Evolutionary conservation across 2,329 filamentous ascomycete species (phyloP).

Genomic region (Chalara sp.): DNA sequence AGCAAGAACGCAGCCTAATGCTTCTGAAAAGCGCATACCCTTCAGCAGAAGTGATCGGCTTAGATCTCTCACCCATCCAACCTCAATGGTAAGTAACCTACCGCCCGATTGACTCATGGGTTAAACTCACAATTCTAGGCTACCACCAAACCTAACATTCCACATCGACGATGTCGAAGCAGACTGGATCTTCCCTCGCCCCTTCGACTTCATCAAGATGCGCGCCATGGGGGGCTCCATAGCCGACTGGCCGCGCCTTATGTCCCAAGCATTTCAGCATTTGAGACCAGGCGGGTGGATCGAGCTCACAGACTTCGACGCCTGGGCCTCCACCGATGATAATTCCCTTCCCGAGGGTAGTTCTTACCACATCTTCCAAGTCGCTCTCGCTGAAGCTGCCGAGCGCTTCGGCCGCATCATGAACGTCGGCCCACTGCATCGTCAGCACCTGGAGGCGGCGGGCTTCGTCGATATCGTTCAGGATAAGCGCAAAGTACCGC

Average conservation of each 20-base stretch:
- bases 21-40: not conserved
- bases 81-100: not conserved
- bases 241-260: constrained; percentile 4
- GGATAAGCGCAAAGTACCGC: constrained; percentile 3
- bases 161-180: not conserved
- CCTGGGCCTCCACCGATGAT: constrained; percentile 3
- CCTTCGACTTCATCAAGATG: constrained; percentile 23
- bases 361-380: constrained; percentile 2
- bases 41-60: constrained; percentile 1
- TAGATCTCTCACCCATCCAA: not conserved
- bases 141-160: not conserved
- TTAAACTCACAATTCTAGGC: not conserved
- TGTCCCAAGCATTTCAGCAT: constrained; percentile 6
- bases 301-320: constrained; percentile 5
- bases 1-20: not conserved
- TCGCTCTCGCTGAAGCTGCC: constrained; percentile 2
- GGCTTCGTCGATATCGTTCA: constrained; percentile 33
- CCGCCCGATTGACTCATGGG: not conserved
- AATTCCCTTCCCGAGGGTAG: constrained; percentile 1
- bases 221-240: constrained; percentile 19
- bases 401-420: constrained; percentile 5
- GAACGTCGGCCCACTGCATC: constrained; percentile 6
- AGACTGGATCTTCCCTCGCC: not conserved
- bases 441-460: constrained; percentile 20
- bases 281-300: constrained; percentile 9